Evolutionary conservation across 305 asterid genomes (phyloP), one percentile per base, ranked within the genome.

Genomic region (Solanum hybrid): DNA sequence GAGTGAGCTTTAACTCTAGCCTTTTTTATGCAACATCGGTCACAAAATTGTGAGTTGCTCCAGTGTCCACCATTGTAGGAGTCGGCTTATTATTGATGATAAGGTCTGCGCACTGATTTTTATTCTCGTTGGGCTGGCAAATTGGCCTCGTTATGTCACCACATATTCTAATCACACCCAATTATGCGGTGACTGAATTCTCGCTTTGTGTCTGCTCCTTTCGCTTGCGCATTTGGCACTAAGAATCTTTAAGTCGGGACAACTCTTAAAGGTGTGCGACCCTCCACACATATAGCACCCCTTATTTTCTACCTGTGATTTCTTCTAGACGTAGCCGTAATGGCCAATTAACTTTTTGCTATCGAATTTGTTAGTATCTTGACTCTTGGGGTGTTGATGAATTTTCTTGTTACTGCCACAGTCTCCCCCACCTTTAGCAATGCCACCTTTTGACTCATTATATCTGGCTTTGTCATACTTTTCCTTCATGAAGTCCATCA

Each of bases 121-220:
- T 8, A 60, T 20, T 8, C 10, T 22, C 27, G 2, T 60, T 20
- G 24, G 11, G 26, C 5, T 60, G 72, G 72, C 24, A 3, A 60
- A 3, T 3, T 20, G 10, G 26, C 12, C n/a, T 60, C 72, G n/a
- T 8, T 3, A 60, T 2, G n/a, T 3, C 24, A 20, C 5, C 5
- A n/a, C 26, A 3, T 60, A 60, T 3, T 22, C 72, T 5, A 3
- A 60, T 60, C 72, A 60, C 10, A 22, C 72, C 27, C 27, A 60
- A 3, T 2, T 8, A 3, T 60, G 12, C 2, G n/a, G 12, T 9
- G 5, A 8, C 0, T 1, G 0, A 8, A 60, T 2, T 20, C 5
- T 60, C 72, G 8, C 72, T 4, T 60, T 20, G 12, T n/a, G n/a
- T 60, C n/a, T 16, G 5, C 11, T 8, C 27, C n/a, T 60, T 60